These are phyloP conservation scores for Lycium barbarum DNA, from an alignment of 257 asterid species.

Conservation along the genomic window DNA sequence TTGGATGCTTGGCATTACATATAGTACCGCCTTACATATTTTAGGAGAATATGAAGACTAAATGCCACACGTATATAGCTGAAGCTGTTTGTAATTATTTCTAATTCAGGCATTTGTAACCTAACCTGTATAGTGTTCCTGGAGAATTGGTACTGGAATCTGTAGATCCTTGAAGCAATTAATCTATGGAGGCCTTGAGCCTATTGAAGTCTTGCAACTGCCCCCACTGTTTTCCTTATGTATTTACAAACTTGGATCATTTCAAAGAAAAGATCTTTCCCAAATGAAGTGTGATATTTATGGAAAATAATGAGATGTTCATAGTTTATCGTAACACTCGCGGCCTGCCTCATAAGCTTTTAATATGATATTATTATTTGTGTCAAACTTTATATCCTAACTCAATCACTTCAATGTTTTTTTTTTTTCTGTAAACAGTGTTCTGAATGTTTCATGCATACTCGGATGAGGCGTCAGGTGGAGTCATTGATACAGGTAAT, in stretches of 20 bases:
- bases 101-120: constrained; percentile 22
- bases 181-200: constrained; percentile 2
- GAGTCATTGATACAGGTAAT: constrained; percentile 88
- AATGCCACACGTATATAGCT: background rate
- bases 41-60: constrained; percentile 4
- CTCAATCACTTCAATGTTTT: constrained; percentile 27
- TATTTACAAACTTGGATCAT: background rate
- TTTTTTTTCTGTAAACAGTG: constrained; percentile 58
- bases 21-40: background rate
- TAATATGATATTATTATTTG: background rate
- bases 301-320: background rate
- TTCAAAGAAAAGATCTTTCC: background rate
- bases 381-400: background rate
- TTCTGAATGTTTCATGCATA: constrained; percentile 97
- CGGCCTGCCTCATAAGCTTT: constrained; percentile 3
- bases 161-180: constrained; percentile 15
- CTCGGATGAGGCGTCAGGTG: constrained; percentile 97
- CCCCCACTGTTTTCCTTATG: constrained; percentile 9
- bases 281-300: background rate
- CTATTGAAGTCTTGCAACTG: constrained; percentile 21
- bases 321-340: background rate
- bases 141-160: background rate
- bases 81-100: background rate
- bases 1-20: background rate
- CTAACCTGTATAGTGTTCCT: background rate